A percentile compares a stretch with the other conserved stretches of the same genome.
phyloP scores from a whole-genome alignment of 139 green algal genomes.

The Yamagishiella unicocca region DNA sequence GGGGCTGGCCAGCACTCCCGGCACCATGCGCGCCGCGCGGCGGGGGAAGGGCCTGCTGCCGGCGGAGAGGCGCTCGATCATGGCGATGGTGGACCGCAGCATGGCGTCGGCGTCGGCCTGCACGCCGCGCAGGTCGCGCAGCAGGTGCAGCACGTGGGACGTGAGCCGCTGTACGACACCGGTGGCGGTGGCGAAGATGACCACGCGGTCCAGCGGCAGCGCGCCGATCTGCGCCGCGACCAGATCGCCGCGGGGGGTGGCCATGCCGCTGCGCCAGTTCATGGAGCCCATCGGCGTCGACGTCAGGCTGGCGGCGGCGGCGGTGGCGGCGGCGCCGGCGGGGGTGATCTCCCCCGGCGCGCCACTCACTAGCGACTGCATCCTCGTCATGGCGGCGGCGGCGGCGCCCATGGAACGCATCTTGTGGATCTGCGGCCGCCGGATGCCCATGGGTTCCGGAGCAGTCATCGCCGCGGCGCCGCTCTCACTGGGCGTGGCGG shows the following conservation, averaged over 20 bases:
- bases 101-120: slow-evolving; percentile 43
- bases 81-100: slow-evolving; percentile 17
- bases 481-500: background rate
- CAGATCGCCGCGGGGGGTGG: slow-evolving; percentile 35
- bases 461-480: background rate
- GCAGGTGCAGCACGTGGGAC: slow-evolving; percentile 35
- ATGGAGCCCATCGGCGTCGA: background rate
- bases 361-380: slow-evolving; percentile 8
- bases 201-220: slow-evolving; percentile 33
- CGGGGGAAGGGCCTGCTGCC: background rate
- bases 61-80: slow-evolving; percentile 7
- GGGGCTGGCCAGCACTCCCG: slow-evolving; percentile 8
- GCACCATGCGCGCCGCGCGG: slow-evolving; percentile 9
- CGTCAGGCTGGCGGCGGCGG: background rate
- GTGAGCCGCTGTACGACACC: slow-evolving; percentile 40
- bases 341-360: slow-evolving; percentile 33
- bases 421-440: slow-evolving; percentile 34
- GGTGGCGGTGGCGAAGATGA: slow-evolving; percentile 45
- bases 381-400: background rate
- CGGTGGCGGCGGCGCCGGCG: background rate
- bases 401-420: background rate
- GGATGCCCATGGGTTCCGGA: background rate
- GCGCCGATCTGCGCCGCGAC: slow-evolving; percentile 6
- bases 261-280: slow-evolving; percentile 13
- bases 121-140: slow-evolving; percentile 34